A percentile compares a stretch with the other conserved stretches of the same genome.
Conservation (phyloP, 106 monocot genomes). For the Apostasia ramifera region DNA sequence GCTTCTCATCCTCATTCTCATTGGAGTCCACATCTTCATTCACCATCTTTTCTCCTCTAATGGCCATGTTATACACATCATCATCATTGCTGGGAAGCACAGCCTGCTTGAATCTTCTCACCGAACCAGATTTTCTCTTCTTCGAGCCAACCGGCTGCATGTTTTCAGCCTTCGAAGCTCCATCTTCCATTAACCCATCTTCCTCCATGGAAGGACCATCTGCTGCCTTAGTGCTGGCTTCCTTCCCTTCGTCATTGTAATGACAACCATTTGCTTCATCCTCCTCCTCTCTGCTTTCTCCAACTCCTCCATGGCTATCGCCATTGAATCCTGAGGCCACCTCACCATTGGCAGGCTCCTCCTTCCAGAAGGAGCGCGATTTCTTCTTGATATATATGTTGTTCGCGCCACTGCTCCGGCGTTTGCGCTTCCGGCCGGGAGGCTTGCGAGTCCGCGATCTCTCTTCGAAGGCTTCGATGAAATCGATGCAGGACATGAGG, state of each 20-base stretch:
- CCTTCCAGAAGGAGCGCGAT: background rate
- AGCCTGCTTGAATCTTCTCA: conserved; percentile 65
- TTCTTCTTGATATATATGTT: conserved; percentile 11
- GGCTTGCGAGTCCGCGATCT: conserved; percentile 31
- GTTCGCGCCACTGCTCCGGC: conserved; percentile 19
- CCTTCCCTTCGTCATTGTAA: conserved; percentile 1
- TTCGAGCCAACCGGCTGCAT: conserved; percentile 45
- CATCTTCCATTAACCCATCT: conserved; percentile 22
- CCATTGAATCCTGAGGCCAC: background rate
- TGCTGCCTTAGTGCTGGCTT: background rate
- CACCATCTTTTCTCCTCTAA: conserved; percentile 23
- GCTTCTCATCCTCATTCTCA: conserved; percentile 25
- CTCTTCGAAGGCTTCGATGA: conserved; percentile 71
- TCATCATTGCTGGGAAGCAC: background rate
- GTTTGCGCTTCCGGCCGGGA: conserved; percentile 40
- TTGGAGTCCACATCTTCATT: conserved; percentile 32
- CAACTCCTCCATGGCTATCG: background rate
- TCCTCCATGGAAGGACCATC: conserved; percentile 10
- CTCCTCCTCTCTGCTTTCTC: background rate
- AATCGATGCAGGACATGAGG: conserved; percentile 56
- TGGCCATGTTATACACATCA: conserved; percentile 1
- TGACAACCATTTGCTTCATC: conserved; percentile 9
- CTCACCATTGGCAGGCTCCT: background rate
- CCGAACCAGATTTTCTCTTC: conserved; percentile 83
- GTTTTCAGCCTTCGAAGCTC: conserved; percentile 21